Percentiles rank a stretch among this genome's conserved stretches.
phyloP scores from a whole-genome alignment of 2,329 filamentous ascomycete species.

The Ophiocordyceps australis region DNA sequence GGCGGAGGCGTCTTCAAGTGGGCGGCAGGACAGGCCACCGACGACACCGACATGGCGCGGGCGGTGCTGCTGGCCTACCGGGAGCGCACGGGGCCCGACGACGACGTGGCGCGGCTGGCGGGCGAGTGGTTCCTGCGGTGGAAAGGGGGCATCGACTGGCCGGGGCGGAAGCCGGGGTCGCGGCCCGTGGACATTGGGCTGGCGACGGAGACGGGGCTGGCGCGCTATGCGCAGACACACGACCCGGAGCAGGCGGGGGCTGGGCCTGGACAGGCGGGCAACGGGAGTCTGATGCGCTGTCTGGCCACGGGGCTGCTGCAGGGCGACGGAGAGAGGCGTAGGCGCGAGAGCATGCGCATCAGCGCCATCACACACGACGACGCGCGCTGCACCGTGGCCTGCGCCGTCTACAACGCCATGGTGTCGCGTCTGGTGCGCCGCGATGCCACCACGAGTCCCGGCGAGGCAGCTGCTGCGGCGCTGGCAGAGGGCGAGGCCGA shows the following conservation, averaged over 20 bases:
- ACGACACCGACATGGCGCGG: conserved; percentile 28
- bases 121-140: conserved; percentile 22
- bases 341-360: conserved; percentile 15
- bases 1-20: conserved; percentile 25
- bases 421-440: conserved; percentile 14
- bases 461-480: conserved; percentile 7
- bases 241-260: conserved; percentile 17
- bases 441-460: too few species aligned
- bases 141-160: conserved; percentile 23
- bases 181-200: conserved; percentile 19
- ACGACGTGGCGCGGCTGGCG: conserved; percentile 13
- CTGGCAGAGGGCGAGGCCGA: conserved; percentile 9
- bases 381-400: conserved; percentile 13
- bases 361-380: conserved; percentile 21
- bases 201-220: conserved; percentile 17
- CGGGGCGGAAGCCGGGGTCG: conserved; percentile 13
- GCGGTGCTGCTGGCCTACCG: conserved; percentile 24
- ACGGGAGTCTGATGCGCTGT: conserved; percentile 28
- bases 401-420: conserved; percentile 21
- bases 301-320: conserved; percentile 24
- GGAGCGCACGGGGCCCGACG: conserved; percentile 6
- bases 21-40: conserved; percentile 23
- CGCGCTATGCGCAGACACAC: conserved; percentile 7
- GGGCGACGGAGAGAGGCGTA: conserved; percentile 6
- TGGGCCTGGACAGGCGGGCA: conserved; percentile 19